Percentiles rank a stretch among this genome's conserved stretches.
These are phyloP conservation scores for Albugo laibachii DNA, from an alignment of 352 stramenopile species.

Conservation along the genomic window DNA sequence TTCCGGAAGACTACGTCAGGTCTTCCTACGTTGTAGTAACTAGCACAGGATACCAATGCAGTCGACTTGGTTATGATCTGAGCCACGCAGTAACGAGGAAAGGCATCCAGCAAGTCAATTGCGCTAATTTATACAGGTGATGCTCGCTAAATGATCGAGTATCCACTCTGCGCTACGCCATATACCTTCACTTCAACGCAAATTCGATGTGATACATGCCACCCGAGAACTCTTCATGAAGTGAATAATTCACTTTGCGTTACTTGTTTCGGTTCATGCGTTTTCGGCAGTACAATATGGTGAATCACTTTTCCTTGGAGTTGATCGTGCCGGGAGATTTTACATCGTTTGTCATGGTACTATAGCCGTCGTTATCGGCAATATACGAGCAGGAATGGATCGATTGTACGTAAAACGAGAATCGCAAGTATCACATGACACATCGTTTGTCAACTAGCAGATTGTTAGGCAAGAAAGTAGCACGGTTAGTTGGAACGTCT, in stretches of 20 bases:
- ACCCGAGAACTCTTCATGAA: conserved; percentile 21
- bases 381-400: conserved; percentile 4
- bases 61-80: too few relatives aligned
- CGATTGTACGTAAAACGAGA: background rate
- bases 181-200: background rate
- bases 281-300: conserved; percentile 21
- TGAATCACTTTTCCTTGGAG: conserved; percentile 29
- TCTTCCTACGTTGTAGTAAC: too few relatives aligned
- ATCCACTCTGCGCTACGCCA: too few relatives aligned
- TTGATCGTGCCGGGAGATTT: conserved; percentile 26
- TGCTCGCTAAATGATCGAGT: too few relatives aligned
- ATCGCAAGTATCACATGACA: background rate
- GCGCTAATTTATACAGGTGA: too few relatives aligned
- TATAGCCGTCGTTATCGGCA: conserved; percentile 26
- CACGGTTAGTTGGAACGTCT: background rate
- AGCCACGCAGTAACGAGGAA: too few relatives aligned
- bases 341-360: conserved; percentile 29
- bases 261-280: conserved; percentile 22
- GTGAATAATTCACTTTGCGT: conserved; percentile 15
- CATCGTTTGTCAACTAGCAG: conserved; percentile 3
- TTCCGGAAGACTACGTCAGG: too few relatives aligned
- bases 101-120: too few relatives aligned
- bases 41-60: too few relatives aligned
- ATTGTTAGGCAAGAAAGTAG: background rate
- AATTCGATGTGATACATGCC: conserved; percentile 20